A percentile compares a stretch with the other conserved stretches of the same genome.
These are phyloP conservation scores for Xanthoparmelia taractica DNA, from an alignment of 495 filamentous ascomycete species.

Conservation along the genomic window DNA sequence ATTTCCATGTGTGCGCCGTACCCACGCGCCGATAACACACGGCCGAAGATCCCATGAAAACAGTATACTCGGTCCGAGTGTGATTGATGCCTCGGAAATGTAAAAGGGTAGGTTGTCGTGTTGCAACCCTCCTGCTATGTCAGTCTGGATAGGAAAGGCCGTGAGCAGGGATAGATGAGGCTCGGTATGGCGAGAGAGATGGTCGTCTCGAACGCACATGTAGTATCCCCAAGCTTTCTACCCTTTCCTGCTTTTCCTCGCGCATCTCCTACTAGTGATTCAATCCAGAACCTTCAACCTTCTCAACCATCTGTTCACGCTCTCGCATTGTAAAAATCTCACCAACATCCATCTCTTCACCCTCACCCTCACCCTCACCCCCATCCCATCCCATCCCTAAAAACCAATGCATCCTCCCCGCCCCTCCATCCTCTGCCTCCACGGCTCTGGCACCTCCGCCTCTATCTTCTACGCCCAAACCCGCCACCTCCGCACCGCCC, in stretches of 20 bases:
- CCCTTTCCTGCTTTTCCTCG: no score
- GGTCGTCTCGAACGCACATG: background rate
- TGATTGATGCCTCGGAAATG: background rate
- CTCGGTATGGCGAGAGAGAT: background rate
- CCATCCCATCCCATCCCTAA: no score
- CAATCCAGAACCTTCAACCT: background rate
- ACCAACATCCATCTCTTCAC: no score
- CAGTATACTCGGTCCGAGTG: background rate
- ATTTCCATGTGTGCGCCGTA: no score
- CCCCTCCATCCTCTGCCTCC: conserved; percentile 19
- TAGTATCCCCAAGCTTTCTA: background rate
- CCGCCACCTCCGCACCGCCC: conserved; percentile 21
- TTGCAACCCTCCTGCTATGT: background rate
- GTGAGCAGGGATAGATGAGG: background rate
- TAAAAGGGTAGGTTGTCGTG: background rate
- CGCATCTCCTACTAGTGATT: no score
- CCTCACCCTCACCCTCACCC: no score
- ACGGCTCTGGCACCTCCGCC: conserved; percentile 9
- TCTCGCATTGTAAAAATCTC: no score
- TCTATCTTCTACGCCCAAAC: conserved; percentile 24
- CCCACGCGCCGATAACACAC: no score
- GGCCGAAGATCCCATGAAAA: background rate
- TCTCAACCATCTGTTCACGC: no score
- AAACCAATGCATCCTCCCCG: background rate
- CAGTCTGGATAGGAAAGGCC: background rate